phyloP scores from a whole-genome alignment of 1,284 basidiomycete genomes.

The Gymnopus androsaceus region DNA sequence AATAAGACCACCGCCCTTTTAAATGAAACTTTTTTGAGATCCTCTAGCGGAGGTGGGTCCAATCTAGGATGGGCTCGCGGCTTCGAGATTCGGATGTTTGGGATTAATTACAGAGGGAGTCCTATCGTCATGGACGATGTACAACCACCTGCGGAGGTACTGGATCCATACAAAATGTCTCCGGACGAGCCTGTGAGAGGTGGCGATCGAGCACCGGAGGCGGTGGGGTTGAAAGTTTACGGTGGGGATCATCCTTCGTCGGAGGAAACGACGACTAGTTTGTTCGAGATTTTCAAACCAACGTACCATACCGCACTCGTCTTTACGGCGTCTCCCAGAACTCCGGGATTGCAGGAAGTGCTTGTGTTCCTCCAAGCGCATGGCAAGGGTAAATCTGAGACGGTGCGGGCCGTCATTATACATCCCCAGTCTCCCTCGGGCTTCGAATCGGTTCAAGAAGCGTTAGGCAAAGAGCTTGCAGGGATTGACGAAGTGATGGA shows the following conservation, averaged over 20 bases:
- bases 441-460: not conserved
- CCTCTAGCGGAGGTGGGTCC: constrained; percentile 5
- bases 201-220: constrained; percentile 31
- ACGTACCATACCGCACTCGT: constrained; percentile 27
- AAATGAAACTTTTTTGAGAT: constrained; percentile 13
- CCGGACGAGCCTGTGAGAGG: constrained; percentile 19
- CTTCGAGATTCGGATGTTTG: constrained; percentile 30
- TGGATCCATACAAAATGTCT: constrained; percentile 18
- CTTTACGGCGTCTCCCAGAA: constrained; percentile 15
- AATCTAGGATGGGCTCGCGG: constrained; percentile 18
- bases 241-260: constrained; percentile 15
- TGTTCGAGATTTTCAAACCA: constrained; percentile 28
- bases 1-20: constrained; percentile 20
- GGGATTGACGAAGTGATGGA: not conserved
- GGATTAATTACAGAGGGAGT: constrained; percentile 36
- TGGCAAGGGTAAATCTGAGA: not conserved
- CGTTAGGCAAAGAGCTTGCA: not conserved
- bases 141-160: not conserved
- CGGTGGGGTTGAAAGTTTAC: constrained; percentile 18
- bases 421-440: not conserved
- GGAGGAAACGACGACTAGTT: constrained; percentile 1
- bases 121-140: constrained; percentile 32
- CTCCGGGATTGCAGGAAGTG: not conserved
- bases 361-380: not conserved
- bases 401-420: constrained; percentile 2